Evolutionary conservation across 2,329 filamentous ascomycete species (phyloP), one percentile per base, ranked within the genome.

Genomic region (Zymoseptoria brevis): DNA sequence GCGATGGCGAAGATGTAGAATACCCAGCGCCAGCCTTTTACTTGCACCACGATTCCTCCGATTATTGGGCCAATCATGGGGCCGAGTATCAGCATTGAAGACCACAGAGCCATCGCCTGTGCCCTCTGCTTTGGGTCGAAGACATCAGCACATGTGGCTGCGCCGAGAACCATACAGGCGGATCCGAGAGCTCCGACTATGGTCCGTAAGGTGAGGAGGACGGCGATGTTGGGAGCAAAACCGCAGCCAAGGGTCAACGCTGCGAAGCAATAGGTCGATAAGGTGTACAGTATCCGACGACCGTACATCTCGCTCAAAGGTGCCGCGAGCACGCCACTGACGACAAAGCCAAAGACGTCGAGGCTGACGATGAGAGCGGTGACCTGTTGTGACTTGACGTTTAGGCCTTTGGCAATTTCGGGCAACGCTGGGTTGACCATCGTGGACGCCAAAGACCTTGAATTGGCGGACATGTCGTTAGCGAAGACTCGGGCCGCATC

Each of bases 391-490:
- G 78, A 83, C 35, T 72, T 75, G 8, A 76, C 80, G 22, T 77
- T 60, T 67, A 89, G 88, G 19, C 87, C 83, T 4, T 65, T 57
- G 77, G 87, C 81, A 0, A 89, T 75, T 5, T 82, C 73, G 0
- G 82, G 80, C 0, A 87, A 81, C 3, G 81, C 84, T 0, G 87
- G 86, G 0, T 85, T 85, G 65, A 89, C 86, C 74, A 87, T 87
- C 6, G 75, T 77, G 7, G 76, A 77, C 0, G 77, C 81, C 7
- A 83, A 71, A 1, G 80, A 77, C 19, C 48, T 50, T 5, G 16
- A 30, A 13, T 50, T 16, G 48, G 48, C 5, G 5, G 13, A 21
- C 48, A 16, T 16, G 48, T 50, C 48, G 48, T 50, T 50, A 50
- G 48, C 48, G 48, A 16, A 50, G 16, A 16, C 5, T 6, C 16